A percentile compares a stretch with the other conserved stretches of the same genome.
Evolutionary conservation across 768 basidiomycete genomes (phyloP).

Genomic region (Lentinus tigrinus): DNA sequence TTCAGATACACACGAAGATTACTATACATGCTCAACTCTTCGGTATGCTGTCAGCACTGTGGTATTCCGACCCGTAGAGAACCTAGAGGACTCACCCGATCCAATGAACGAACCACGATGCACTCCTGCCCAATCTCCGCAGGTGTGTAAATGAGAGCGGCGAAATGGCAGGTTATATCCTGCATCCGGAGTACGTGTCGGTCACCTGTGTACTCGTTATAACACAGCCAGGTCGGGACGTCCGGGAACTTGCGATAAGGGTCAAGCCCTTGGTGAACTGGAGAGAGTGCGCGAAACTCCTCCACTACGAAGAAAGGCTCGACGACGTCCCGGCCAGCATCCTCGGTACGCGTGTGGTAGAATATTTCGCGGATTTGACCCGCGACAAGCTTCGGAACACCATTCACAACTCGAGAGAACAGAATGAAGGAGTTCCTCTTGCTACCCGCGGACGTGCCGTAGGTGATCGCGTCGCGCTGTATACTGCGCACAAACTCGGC

Average conservation of each 20-base stretch:
- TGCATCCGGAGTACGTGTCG: neutral
- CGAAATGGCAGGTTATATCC: neutral
- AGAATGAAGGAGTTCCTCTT: conserved; percentile 2
- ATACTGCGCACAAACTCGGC: neutral
- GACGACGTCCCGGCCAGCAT: neutral
- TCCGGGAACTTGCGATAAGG: neutral
- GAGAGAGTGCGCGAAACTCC: neutral
- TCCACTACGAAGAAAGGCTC: neutral
- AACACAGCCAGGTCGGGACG: neutral
- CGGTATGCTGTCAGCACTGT: too few relatives aligned
- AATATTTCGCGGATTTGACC: conserved; percentile 1
- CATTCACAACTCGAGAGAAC: neutral
- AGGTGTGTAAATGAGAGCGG: neutral
- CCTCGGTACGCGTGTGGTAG: neutral
- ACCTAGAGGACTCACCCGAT: neutral
- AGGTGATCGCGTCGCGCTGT: neutral
- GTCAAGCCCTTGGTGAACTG: neutral
- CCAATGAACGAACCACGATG: neutral
- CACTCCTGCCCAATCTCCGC: neutral
- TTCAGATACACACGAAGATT: too few relatives aligned
- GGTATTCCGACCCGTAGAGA: too few relatives aligned
- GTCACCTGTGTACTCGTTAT: neutral
- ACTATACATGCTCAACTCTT: too few relatives aligned
- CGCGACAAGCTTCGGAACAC: neutral
- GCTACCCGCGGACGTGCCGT: neutral